Base-by-base conservation (phyloP, 164 flowering plant genomes). In the Chloranthus sessilifolius region DNA sequence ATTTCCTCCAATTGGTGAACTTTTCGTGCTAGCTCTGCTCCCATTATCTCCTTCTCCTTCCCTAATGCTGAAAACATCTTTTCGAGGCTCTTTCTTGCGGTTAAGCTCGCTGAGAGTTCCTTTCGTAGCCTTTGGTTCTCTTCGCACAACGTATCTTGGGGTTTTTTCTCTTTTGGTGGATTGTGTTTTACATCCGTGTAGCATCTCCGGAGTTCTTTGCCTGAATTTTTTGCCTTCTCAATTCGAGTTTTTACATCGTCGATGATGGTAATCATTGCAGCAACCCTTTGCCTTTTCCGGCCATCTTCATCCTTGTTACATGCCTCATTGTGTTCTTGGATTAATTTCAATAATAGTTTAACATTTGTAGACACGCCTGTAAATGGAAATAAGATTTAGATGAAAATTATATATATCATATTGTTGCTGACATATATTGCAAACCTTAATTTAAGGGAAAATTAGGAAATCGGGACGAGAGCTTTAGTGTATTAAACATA, bases 11-110 rank as follows among this genome's bases (percentile, higher is more conserved):
- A 14, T 45, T 85, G 81, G 0, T 79, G 84, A 12, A 58, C 84
- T 52, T 80, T 87, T 26, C 70, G 67, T 0, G 96, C 67, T 2
- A 88, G 76, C 61, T 91, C 98, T 0, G 67, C 29, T 0, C 84
- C 81, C 74, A 91, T 91, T 15, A 91, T 85, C 60, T 78, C 81
- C 64, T 85, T 91, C 62, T 91, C 98, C 46, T 83, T 87, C 24
- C 96, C 96, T 55, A 91, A 46, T 63, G 89, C 77, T 4, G 88
- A 75, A 64, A 95, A 87, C 92, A 91, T 77, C 14, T 65, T 63
- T 46, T 81, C 83, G 1, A 88, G 73, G 72, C 85, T 78, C 64
- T 83, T 85, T 21, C 80, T 44, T 0, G 86, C 83, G 0, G 75
- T 78, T 24, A 65, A 17, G 73, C 72, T 72, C 0, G 77, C 74